Evolutionary conservation across 192 early-diverging fungal genomes (phyloP), one percentile per base, ranked within the genome.

Genomic region (Coemansia sp.): DNA sequence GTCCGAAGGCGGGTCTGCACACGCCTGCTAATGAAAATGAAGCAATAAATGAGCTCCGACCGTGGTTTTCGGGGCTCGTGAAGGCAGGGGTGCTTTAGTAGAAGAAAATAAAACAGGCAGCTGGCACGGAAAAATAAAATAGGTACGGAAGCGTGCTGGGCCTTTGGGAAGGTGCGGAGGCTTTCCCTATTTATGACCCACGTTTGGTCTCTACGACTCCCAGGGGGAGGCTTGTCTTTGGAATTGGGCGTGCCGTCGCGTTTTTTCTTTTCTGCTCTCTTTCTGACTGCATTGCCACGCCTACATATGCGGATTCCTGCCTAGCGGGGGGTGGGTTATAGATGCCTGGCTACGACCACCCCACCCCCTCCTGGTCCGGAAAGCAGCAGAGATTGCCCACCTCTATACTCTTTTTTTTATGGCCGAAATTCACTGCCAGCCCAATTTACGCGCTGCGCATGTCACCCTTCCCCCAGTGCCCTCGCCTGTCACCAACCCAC

Each of bases 21-120:
- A 52, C 52, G 52, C 28, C 14, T 55, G 52, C 14, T 55, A 55
- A 55, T 55, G 52, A 55, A 55, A 55, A 50, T 26, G 25, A 55
- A 55, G 25, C 14, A 33, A 16, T 4, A 55, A 31, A 16, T 55
- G 52, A 16, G 52, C 25, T 55, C 52, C 28, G 14, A n/a, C 25
- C 12, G 25, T 55, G 26, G 26, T 28, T 31, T 25, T 26, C 21
- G 21, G 48, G 23, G 48, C 23, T 23, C 48, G 48, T 26, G 48
- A 21, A 26, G 20, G 23, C 21, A 20, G 20, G 20, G 45, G 45
- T 47, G 45, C 20, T 16, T 21, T 21, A 8, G 45, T 47, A 21
- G 11, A 50, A 12, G 21, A 50, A 50, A 39, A 9, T 13, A 39
- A 18, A 50, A 50, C 48, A 1, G 13, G 31, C 25, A 33, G 13